A percentile compares a stretch with the other conserved stretches of the same genome.
These are phyloP conservation scores for Xylariaceae sp. DNA, from an alignment of 2,329 filamentous ascomycete species.

Conservation along the genomic window DNA sequence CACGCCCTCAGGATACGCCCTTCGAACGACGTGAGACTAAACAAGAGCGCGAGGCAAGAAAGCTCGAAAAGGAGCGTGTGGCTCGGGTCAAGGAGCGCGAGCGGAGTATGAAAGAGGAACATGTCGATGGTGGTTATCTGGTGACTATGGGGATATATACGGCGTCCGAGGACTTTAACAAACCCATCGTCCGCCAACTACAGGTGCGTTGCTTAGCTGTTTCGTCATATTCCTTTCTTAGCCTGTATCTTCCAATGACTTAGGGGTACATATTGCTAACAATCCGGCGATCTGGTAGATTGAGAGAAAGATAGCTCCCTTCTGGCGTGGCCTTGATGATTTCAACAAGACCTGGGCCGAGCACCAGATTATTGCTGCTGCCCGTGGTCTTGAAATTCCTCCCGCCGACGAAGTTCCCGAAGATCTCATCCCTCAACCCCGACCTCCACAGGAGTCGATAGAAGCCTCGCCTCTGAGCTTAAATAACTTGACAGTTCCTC, in stretches of 20 bases:
- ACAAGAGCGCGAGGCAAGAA: slow-evolving; percentile 83
- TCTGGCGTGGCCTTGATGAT: slow-evolving; percentile 91
- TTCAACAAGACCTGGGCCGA: slow-evolving; percentile 87
- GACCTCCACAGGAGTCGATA: slow-evolving; percentile 41
- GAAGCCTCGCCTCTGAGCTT: slow-evolving; percentile 55
- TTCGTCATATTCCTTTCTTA: neutral
- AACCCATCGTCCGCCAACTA: slow-evolving; percentile 77
- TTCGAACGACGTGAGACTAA: slow-evolving; percentile 75
- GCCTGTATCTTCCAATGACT: neutral
- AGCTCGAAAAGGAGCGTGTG: slow-evolving; percentile 72
- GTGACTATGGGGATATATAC: slow-evolving; percentile 94
- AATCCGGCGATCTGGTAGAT: slow-evolving; percentile 52
- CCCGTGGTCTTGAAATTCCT: slow-evolving; percentile 76
- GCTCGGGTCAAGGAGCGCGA: slow-evolving; percentile 78
- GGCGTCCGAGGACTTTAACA: slow-evolving; percentile 88
- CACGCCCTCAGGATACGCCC: slow-evolving; percentile 37
- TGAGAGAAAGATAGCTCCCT: slow-evolving; percentile 85
- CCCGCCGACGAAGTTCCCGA: slow-evolving; percentile 76
- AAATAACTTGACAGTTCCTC: slow-evolving; percentile 71
- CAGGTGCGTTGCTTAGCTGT: slow-evolving; percentile 55
- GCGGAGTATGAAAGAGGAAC: slow-evolving; percentile 82
- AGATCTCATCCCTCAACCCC: slow-evolving; percentile 46
- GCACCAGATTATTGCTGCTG: slow-evolving; percentile 88
- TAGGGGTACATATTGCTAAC: slow-evolving; percentile 9
- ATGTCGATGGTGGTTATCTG: slow-evolving; percentile 88